Evolutionary conservation across 2,329 filamentous ascomycete species (phyloP).

Genomic region (Lasiodiplodia gonubiensis): DNA sequence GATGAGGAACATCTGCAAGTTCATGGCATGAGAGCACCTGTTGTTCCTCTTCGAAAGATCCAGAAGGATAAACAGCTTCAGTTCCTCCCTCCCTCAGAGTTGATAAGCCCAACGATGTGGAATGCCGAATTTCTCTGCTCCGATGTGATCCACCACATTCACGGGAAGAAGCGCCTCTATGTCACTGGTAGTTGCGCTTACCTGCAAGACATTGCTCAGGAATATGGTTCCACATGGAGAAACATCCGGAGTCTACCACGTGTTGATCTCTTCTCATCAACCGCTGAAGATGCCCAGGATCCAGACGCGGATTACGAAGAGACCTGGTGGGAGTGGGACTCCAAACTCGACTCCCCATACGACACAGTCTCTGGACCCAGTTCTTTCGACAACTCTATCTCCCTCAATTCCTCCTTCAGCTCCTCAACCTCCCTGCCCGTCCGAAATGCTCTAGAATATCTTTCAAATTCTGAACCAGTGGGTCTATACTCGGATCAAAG

Average conservation of each 20-base stretch:
- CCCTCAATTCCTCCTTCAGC: constrained; percentile 34
- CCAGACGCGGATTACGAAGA: constrained; percentile 62
- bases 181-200: constrained; percentile 78
- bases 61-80: constrained; percentile 74
- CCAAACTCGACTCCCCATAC: constrained; percentile 64
- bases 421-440: constrained; percentile 34
- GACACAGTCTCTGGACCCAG: constrained; percentile 56
- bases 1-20: constrained; percentile 34
- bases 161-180: constrained; percentile 67
- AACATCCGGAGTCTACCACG: constrained; percentile 67
- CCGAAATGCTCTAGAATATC: constrained; percentile 28
- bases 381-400: constrained; percentile 38
- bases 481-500: constrained; percentile 40
- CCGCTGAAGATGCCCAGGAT: constrained; percentile 50
- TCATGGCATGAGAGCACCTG: constrained; percentile 68
- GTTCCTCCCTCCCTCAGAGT: constrained; percentile 73
- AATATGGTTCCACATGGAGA: constrained; percentile 70
- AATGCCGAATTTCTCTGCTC: constrained; percentile 72
- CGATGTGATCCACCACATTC: constrained; percentile 74
- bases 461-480: constrained; percentile 18
- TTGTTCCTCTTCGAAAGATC: constrained; percentile 78
- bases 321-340: constrained; percentile 71
- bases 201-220: constrained; percentile 63
- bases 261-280: constrained; percentile 49
- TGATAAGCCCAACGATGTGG: constrained; percentile 75